phyloP scores from a whole-genome alignment of 371 early-diverging fungal genomes.

The Syncephalis plumigaleata region DNA sequence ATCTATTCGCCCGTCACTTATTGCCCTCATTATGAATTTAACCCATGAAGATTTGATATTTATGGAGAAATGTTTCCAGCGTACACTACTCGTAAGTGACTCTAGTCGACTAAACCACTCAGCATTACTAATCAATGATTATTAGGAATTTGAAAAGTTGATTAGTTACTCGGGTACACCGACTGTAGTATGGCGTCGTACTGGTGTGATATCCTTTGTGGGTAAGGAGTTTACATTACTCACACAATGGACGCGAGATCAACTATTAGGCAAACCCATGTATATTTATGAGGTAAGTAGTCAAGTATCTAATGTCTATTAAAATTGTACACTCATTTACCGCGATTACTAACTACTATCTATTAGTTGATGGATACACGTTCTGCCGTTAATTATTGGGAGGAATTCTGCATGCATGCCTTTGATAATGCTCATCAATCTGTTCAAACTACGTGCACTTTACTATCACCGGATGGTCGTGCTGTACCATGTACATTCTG shows the following conservation, averaged over 20 bases:
- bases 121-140: background rate
- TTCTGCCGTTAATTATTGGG: constrained; percentile 85
- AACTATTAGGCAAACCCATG: constrained; percentile 44
- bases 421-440: constrained; percentile 75
- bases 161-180: constrained; percentile 92
- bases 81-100: constrained; percentile 48
- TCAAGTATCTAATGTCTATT: too few relatives aligned
- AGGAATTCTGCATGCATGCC: constrained; percentile 67
- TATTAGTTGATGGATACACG: constrained; percentile 70
- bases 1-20: constrained; percentile 73
- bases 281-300: constrained; percentile 55
- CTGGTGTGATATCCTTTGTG: constrained; percentile 78
- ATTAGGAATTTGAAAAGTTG: constrained; percentile 77
- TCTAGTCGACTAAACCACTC: background rate
- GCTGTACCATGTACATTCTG: constrained; percentile 73
- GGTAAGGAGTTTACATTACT: constrained; percentile 82
- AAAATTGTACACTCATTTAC: background rate
- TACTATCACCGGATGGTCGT: constrained; percentile 41
- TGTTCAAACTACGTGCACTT: constrained; percentile 56
- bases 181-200: constrained; percentile 83
- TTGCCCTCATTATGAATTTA: constrained; percentile 76
- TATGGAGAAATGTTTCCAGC: constrained; percentile 84
- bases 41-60: constrained; percentile 81
- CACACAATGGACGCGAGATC: constrained; percentile 69
- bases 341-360: background rate